A percentile compares a stretch with the other conserved stretches of the same genome.
Evolutionary conservation across 2,329 filamentous ascomycete species (phyloP).

Genomic region (Fusarium pseudoanthophilum): DNA sequence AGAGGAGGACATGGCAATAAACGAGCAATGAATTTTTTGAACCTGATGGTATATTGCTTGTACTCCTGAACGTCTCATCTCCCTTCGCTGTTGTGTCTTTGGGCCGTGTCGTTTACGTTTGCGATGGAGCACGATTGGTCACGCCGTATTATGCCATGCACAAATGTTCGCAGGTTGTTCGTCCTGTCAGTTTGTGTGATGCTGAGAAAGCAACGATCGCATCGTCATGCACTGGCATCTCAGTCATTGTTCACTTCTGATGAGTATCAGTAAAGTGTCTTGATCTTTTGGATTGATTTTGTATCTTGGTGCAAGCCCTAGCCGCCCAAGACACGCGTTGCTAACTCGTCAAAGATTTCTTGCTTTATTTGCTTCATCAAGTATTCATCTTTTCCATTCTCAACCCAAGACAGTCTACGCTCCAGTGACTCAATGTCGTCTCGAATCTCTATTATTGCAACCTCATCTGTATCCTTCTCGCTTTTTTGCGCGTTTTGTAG

Average conservation of each 20-base stretch:
- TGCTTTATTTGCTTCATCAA: slow-evolving; percentile 1
- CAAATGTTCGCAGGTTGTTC: not conserved
- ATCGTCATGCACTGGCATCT: not conserved
- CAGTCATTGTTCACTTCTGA: not conserved
- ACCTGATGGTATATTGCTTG: not conserved
- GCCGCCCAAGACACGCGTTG: not conserved
- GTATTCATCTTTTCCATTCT: not conserved
- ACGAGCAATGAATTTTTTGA: not conserved
- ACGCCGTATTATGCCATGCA: too few relatives aligned
- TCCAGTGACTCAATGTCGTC: not conserved
- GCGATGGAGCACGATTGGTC: not conserved
- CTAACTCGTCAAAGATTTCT: slow-evolving; percentile 1
- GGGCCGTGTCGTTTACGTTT: not conserved
- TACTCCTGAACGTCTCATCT: not conserved
- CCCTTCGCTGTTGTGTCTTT: not conserved
- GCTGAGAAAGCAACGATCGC: not conserved
- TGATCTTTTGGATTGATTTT: not conserved
- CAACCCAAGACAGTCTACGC: not conserved
- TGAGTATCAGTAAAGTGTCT: not conserved
- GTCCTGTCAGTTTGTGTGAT: too few relatives aligned
- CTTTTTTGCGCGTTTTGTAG: not conserved
- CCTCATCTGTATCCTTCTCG: not conserved
- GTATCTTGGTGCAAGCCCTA: not conserved
- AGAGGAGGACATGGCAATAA: not conserved
- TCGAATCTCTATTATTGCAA: not conserved